Percentiles rank a stretch among this genome's conserved stretches.
These are phyloP conservation scores for Pyrenophora seminiperda DNA, from an alignment of 2,329 filamentous ascomycete species.

Conservation along the genomic window DNA sequence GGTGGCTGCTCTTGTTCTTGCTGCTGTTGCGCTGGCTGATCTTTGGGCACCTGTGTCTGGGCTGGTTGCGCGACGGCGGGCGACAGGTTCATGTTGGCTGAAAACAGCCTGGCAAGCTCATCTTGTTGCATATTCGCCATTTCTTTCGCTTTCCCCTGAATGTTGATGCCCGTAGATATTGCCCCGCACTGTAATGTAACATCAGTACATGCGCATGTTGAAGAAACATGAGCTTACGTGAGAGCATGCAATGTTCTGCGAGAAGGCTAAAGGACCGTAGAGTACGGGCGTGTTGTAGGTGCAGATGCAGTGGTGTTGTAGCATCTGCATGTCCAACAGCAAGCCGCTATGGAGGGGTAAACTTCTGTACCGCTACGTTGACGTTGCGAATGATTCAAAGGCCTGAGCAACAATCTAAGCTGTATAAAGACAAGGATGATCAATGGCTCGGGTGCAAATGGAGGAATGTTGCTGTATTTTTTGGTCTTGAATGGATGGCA, in stretches of 20 bases:
- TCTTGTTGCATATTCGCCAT: conserved; percentile 67
- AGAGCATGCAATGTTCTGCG: conserved; percentile 51
- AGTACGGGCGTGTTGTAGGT: conserved; percentile 48
- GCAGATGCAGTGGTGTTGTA: conserved; percentile 49
- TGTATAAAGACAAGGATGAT: conserved; percentile 20
- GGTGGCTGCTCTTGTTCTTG: conserved; percentile 29
- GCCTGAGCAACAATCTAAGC: conserved; percentile 21
- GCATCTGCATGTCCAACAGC: conserved; percentile 42
- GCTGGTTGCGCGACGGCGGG: conserved; percentile 38
- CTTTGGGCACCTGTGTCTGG: conserved; percentile 53
- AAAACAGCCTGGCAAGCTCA: conserved; percentile 80
- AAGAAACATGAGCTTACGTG: conserved; percentile 50
- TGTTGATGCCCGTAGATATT: conserved; percentile 52
- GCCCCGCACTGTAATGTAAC: conserved; percentile 53
- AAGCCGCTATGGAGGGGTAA: conserved; percentile 9
- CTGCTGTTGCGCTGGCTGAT: conserved; percentile 14
- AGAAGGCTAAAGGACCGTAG: conserved; percentile 52
- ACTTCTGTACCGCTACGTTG: background rate
- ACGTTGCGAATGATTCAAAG: conserved; percentile 26
- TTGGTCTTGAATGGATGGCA: conserved; percentile 16
- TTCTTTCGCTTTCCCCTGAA: conserved; percentile 38
- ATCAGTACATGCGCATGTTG: conserved; percentile 31
- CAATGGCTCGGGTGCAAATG: conserved; percentile 15
- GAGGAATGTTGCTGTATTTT: conserved; percentile 20
- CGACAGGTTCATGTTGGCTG: conserved; percentile 71